Evolutionary conservation across 176 grass and related monocot genomes (phyloP).

Genomic region (Panicum miliaceum): DNA sequence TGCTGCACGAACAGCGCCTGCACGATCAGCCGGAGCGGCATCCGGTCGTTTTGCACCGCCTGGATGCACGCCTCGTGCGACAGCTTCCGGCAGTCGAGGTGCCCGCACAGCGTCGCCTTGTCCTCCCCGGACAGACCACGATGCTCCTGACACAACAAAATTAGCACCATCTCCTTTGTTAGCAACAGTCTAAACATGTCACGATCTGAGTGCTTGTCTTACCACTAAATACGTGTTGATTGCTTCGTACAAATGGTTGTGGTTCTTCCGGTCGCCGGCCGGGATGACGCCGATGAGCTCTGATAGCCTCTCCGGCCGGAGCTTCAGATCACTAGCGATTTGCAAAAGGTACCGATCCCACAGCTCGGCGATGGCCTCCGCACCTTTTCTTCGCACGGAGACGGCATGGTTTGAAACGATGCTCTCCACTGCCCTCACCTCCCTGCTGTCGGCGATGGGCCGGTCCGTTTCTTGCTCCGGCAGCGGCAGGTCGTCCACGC

Average conservation of each 20-base stretch:
- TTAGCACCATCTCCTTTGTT: neutral
- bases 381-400: constrained; percentile 35
- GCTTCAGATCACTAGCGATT: constrained; percentile 54
- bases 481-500: constrained; percentile 76
- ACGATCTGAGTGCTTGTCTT: constrained; percentile 15
- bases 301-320: constrained; percentile 52
- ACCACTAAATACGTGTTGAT: constrained; percentile 78
- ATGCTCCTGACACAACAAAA: constrained; percentile 56
- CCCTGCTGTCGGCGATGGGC: constrained; percentile 41
- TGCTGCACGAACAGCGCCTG: constrained; percentile 97
- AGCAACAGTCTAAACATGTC: neutral
- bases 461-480: constrained; percentile 43
- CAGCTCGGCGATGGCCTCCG: constrained; percentile 56
- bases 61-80: constrained; percentile 81
- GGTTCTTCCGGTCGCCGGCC: constrained; percentile 55
- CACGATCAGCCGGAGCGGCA: constrained; percentile 90
- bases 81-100: constrained; percentile 78
- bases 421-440: constrained; percentile 65
- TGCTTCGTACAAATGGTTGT: constrained; percentile 79
- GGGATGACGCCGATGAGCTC: constrained; percentile 66
- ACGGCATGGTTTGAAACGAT: constrained; percentile 55
- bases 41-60: constrained; percentile 88
- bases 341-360: constrained; percentile 78
- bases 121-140: constrained; percentile 55
- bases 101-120: constrained; percentile 60